phyloP scores from a whole-genome alignment of 371 early-diverging fungal genomes.

The Mucor circinelloides region DNA sequence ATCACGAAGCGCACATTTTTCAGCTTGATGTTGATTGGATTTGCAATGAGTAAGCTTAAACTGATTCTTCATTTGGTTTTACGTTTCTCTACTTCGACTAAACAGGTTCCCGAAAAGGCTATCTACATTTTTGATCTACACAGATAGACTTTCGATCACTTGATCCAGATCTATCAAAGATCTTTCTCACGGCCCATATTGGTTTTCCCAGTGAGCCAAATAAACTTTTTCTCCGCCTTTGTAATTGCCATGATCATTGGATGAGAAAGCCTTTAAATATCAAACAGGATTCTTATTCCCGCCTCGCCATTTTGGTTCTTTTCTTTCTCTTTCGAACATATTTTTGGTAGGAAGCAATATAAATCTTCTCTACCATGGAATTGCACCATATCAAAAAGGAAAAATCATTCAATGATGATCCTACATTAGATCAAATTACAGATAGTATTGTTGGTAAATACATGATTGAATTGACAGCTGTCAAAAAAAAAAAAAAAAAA shows the following conservation, averaged over 20 bases:
- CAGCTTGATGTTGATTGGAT: no score
- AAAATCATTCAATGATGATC: neutral
- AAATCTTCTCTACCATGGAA: constrained; percentile 2
- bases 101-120: neutral
- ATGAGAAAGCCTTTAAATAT: neutral
- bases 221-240: neutral
- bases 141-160: neutral
- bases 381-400: constrained; percentile 11
- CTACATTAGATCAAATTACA: constrained; percentile 15
- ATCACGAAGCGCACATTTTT: no score
- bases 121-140: neutral
- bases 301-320: neutral
- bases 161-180: neutral
- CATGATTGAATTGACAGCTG: neutral
- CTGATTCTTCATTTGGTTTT: no score
- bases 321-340: neutral
- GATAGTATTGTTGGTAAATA: constrained; percentile 18
- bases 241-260: neutral
- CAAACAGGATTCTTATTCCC: neutral
- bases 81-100: no score
- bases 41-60: no score
- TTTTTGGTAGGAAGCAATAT: neutral
- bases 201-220: neutral
- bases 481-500: neutral
- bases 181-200: neutral